phyloP scores from a whole-genome alignment of 371 early-diverging fungal species.

The Rhizopus sp. region DNA sequence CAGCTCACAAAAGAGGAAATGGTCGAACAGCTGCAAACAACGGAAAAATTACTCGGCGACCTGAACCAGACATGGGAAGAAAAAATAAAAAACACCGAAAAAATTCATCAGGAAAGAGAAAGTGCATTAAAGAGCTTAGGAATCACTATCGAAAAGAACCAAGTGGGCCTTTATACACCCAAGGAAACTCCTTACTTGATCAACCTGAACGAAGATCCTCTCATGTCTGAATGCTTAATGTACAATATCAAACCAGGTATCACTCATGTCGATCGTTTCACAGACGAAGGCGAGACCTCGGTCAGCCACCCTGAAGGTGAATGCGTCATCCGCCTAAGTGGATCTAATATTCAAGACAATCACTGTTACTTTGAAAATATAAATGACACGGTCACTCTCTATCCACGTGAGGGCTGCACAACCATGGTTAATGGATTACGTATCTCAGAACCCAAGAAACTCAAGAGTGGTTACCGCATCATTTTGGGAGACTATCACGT shows the following conservation, averaged over 20 bases:
- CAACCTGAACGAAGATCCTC: conserved; percentile 85
- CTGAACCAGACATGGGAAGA: conserved; percentile 82
- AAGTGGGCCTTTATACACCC: conserved; percentile 78
- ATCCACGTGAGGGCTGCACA: conserved; percentile 59
- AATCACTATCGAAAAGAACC: conserved; percentile 67
- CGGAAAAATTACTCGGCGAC: conserved; percentile 81
- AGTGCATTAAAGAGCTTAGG: conserved; percentile 74
- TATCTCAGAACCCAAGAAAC: conserved; percentile 58
- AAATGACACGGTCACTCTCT: conserved; percentile 65
- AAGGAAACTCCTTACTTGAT: conserved; percentile 81
- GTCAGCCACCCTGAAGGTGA: conserved; percentile 6
- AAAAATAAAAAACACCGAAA: conserved; percentile 69
- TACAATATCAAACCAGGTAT: conserved; percentile 77
- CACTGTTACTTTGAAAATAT: conserved; percentile 82
- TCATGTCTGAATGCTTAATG: conserved; percentile 83
- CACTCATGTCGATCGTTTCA: conserved; percentile 65
- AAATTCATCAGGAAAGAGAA: conserved; percentile 70
- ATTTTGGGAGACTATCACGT: conserved; percentile 83
- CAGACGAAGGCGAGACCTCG: conserved; percentile 21
- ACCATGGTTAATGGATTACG: conserved; percentile 81
- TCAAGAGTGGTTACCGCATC: conserved; percentile 80
- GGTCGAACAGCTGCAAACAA: conserved; percentile 75
- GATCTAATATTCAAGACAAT: conserved; percentile 65
- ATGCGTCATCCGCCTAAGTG: conserved; percentile 75
- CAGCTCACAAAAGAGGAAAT: conserved; percentile 58